Percentiles rank a stretch among this genome's conserved stretches.
phyloP scores from a whole-genome alignment of 805 yeast genomes.

The Grigorovia yakushimaensis region DNA sequence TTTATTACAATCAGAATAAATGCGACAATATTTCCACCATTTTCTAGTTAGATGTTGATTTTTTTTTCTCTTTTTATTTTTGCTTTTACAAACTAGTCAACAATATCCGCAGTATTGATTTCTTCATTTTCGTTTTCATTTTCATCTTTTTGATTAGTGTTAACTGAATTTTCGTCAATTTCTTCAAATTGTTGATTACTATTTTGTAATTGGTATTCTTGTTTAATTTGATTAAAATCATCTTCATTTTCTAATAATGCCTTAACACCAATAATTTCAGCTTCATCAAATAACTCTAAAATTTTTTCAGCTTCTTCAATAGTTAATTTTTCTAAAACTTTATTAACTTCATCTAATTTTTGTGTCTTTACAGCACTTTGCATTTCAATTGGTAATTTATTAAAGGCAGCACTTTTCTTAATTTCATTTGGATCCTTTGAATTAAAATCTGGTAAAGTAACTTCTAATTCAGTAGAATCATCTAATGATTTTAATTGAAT shows the following conservation, averaged over 20 bases:
- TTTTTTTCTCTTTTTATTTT: too few relatives aligned
- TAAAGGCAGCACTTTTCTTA: constrained; percentile 44
- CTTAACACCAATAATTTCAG: constrained; percentile 76
- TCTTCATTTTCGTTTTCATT: not conserved
- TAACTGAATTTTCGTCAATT: not conserved
- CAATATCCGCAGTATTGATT: constrained; percentile 1
- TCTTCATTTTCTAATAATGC: constrained; percentile 65
- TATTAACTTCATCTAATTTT: constrained; percentile 68
- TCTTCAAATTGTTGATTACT: not conserved
- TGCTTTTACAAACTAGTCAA: not conserved
- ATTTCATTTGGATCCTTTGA: constrained; percentile 36
- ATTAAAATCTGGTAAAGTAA: constrained; percentile 55
- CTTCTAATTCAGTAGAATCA: constrained; percentile 65
- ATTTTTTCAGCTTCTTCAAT: constrained; percentile 73
- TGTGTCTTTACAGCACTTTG: constrained; percentile 67
- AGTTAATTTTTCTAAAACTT: constrained; percentile 63
- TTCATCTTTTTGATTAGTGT: too few relatives aligned
- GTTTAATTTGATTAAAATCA: constrained; percentile 48
- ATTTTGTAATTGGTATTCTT: constrained; percentile 31
- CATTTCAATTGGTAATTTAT: constrained; percentile 49
- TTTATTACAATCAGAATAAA: too few relatives aligned
- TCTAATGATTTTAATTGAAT: constrained; percentile 86
- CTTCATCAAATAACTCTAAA: constrained; percentile 64
- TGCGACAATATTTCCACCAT: too few relatives aligned
- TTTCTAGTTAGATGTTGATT: too few relatives aligned